Base-by-base conservation (phyloP, 495 filamentous ascomycete species). In the Aspergillus bertholletiae region DNA sequence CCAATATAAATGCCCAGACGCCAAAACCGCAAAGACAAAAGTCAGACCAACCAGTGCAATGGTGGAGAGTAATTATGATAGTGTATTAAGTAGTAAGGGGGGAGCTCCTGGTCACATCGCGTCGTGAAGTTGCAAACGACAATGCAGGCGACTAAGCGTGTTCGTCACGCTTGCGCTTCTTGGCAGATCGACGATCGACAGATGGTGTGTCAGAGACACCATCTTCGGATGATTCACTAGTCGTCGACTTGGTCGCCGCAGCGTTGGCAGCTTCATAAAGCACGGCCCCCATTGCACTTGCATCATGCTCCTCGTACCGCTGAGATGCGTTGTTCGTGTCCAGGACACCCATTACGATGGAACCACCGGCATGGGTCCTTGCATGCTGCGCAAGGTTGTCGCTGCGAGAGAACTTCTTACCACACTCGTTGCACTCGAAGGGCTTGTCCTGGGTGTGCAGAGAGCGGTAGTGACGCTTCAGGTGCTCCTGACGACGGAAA, bases 371-470 rank as follows among this genome's bases (percentile, higher is more conserved):
- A 62, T 99, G 95, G 13, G 94, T 99, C 46, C 95, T 85, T 45
- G 94, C 85, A 65, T 99, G 95, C 72, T 99, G 95, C 27, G 90
- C 87, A 21, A 99, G 83, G 75, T 99, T 99, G 73, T 99, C 95
- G 62, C 88, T 93, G 53, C 95, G 88, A 1, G 94, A 97, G 78
- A 97, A 99, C 78, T 96, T 96, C 85, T 99, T 99, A 55, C 94
- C 93, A 62, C 95, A 99, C 74, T 97, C 92, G 55, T 83, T 75
- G 75, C 95, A 99, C 71, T 96, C 90, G 68, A 97, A 97, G 7
- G 95, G 95, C 84, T 99, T 99, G 55, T 97, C 94, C 61, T 95
- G 85, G 2, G 95, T 99, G 78, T 97, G 95, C 40, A 99, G 89
- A 35, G 95, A 97, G 43, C 95, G 85, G 79, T 96, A 96, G 77